Evolutionary conservation across 768 basidiomycete genomes (phyloP).

Genomic region (Cantharellus cinnabarinus): DNA sequence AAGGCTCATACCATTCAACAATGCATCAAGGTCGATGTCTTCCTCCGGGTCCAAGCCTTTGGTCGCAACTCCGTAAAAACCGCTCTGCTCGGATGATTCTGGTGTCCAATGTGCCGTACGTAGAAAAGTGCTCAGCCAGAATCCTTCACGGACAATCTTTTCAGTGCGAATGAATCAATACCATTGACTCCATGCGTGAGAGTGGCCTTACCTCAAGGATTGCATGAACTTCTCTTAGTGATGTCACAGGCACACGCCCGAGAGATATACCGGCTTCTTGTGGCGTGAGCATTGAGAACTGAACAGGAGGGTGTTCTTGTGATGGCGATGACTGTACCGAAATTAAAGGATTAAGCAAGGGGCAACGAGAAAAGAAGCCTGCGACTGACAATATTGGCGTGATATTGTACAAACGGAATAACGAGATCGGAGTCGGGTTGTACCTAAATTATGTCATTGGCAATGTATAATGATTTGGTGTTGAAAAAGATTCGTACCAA

Average conservation of each 20-base stretch:
- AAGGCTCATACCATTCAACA: neutral
- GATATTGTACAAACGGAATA: neutral
- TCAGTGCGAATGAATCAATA: neutral
- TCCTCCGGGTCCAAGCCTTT: neutral
- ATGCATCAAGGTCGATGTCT: neutral
- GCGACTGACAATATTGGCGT: neutral
- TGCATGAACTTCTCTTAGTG: slow-evolving; percentile 52
- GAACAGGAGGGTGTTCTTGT: slow-evolving; percentile 21
- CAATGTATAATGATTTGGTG: neutral
- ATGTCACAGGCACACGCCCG: slow-evolving; percentile 49
- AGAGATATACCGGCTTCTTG: slow-evolving; percentile 60
- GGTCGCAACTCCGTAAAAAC: neutral
- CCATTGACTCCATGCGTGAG: neutral
- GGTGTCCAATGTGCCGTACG: slow-evolving; percentile 12
- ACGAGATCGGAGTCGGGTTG: neutral
- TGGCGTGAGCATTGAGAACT: neutral
- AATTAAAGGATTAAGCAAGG: neutral
- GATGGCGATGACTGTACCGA: neutral
- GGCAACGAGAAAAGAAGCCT: neutral
- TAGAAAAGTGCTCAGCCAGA: slow-evolving; percentile 65
- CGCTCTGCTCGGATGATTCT: neutral
- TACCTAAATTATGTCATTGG: neutral
- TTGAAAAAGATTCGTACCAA: neutral
- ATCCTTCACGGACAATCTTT: slow-evolving; percentile 62
- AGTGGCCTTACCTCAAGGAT: slow-evolving; percentile 38